Evolutionary conservation across 129 eudicot species (phyloP), one percentile per base, ranked within the genome.

Genomic region (Tagetes patula): DNA sequence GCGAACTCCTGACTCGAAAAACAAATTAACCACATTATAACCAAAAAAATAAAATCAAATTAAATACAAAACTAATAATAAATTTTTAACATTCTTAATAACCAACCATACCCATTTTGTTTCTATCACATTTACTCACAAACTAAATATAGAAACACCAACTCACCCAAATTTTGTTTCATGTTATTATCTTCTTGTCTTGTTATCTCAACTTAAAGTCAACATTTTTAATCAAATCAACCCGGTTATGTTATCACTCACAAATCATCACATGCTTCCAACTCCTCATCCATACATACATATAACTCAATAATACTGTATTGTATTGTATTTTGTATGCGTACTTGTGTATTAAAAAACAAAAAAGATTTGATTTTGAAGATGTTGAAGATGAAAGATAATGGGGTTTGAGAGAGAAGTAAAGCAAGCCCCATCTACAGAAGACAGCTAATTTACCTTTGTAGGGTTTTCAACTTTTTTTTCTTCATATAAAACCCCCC

Each of bases 361-460:
- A 20, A 70, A 49, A 43, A 56, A 49, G 20, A 49, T 11, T 49
- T 49, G 71, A 68, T 72, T 75, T 46, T 67, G 67, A 55, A 79
- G 82, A 83, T 82, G 80, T 80, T 75, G 71, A 78, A 49, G 72
- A 78, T 71, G 82, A 63, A 71, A 78, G 80, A 78, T 65, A 68
- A 77, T 79, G 83, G 82, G 71, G 66, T 77, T 69, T 84, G 75
- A 74, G 80, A 70, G 80, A 83, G 78, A 63, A 85, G 85, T 82
- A 87, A 82, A 90, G 91, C 91, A 64, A 77, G 77, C 69, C 50
- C 79, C 78, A 79, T 84, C 78, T 45, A 76, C 74, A 63, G 2
- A 70, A 63, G 70, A 14, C 77, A 71, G 82, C 75, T 53, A 77
- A 36, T 77, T 42, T 42, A 48, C 62, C 63, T 48, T 50, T 71